A percentile compares a stretch with the other conserved stretches of the same genome.
phyloP scores from a whole-genome alignment of 2,329 filamentous ascomycete genomes.

The Sporothrix pallida region DNA sequence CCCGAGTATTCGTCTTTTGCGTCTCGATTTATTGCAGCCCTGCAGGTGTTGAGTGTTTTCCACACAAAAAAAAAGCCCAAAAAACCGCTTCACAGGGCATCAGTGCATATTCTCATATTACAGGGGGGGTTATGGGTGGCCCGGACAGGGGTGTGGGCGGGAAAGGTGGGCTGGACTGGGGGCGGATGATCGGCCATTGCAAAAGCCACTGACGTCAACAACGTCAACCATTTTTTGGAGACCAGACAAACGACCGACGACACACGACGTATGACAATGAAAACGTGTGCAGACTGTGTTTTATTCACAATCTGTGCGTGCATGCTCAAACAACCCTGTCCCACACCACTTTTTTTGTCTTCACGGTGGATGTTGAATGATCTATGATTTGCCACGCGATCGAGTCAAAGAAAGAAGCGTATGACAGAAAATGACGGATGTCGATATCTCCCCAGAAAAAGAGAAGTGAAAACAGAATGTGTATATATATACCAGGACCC shows the following conservation, averaged over 20 bases:
- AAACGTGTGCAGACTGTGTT: no score
- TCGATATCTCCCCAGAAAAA: not conserved
- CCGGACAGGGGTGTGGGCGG: not conserved
- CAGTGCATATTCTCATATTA: not conserved
- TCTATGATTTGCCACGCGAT: slow-evolving; percentile 23
- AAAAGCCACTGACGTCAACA: slow-evolving; percentile 27
- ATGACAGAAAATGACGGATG: slow-evolving; percentile 12
- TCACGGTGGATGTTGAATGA: slow-evolving; percentile 9
- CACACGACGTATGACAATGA: no score
- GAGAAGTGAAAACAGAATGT: not conserved
- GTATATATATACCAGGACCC: slow-evolving; percentile 12
- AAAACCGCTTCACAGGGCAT: slow-evolving; percentile 10
- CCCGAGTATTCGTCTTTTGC: not conserved
- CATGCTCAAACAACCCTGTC: not conserved
- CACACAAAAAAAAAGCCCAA: no score
- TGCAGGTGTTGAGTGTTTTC: no score
- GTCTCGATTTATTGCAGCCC: not conserved
- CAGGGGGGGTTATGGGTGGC: not conserved
- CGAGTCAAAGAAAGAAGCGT: slow-evolving; percentile 1
- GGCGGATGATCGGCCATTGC: slow-evolving; percentile 17
- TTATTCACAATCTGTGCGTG: not conserved
- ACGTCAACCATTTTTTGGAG: slow-evolving; percentile 1
- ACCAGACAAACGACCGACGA: no score
- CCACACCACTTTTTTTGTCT: slow-evolving; percentile 1
- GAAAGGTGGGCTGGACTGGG: slow-evolving; percentile 8